Conservation (phyloP, 345 rosid species). For the Lumnitzera racemosa region DNA sequence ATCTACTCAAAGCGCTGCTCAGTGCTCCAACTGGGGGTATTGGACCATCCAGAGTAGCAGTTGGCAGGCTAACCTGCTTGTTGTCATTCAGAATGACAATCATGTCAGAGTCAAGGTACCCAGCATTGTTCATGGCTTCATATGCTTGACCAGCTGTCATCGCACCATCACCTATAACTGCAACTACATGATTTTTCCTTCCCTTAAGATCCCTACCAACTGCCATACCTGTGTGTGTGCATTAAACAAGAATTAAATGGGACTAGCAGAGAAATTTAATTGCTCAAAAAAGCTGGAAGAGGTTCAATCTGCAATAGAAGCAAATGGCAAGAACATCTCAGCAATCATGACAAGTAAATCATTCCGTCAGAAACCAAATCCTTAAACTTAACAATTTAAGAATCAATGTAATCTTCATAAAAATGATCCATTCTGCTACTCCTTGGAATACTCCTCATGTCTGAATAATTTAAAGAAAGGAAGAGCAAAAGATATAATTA, state of each 20-base stretch:
- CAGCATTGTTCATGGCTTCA: conserved; percentile 98
- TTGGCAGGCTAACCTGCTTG: conserved; percentile 94
- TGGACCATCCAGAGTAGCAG: conserved; percentile 91
- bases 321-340: no score
- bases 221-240: conserved; percentile 63
- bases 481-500: conserved; percentile 15
- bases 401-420: no score
- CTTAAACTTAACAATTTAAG: no score
- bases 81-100: conserved; percentile 95
- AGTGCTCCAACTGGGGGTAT: conserved; percentile 94
- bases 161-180: conserved; percentile 95
- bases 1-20: conserved; percentile 91
- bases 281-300: no score
- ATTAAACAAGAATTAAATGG: no score
- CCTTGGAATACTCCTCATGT: no score
- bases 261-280: no score
- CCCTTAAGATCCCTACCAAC: conserved; percentile 91
- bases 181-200: conserved; percentile 58
- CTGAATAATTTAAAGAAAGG: no score
- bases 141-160: conserved; percentile 99
- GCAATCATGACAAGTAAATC: no score
- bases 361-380: no score
- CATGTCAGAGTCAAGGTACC: conserved; percentile 95
- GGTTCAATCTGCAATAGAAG: no score
- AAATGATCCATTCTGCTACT: no score